Evolutionary conservation across 208 protist species (phyloP).

Genomic region (Leishmania tropica): DNA sequence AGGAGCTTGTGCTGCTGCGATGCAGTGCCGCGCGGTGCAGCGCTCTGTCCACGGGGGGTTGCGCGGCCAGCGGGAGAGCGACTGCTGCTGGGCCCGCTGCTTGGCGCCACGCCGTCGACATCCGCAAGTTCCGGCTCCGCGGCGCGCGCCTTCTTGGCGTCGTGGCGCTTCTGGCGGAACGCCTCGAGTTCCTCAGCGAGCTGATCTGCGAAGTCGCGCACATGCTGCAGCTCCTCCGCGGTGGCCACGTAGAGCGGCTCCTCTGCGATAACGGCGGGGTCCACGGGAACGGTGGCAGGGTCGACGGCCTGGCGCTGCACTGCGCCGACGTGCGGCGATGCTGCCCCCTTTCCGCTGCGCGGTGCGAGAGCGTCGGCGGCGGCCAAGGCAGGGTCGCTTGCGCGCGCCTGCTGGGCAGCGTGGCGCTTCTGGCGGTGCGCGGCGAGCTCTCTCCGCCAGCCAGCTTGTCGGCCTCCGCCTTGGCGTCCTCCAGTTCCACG

Average conservation of each 20-base stretch:
- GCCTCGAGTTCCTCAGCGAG: slow-evolving; percentile 18
- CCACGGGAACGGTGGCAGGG: no score
- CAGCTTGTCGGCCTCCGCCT: no score
- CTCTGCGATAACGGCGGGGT: no score
- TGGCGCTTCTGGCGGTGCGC: slow-evolving; percentile 11
- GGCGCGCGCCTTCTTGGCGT: slow-evolving; percentile 20
- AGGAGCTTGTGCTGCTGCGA: not conserved
- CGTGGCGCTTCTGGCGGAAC: slow-evolving; percentile 32
- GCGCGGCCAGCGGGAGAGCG: slow-evolving; percentile 4
- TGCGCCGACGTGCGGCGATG: no score
- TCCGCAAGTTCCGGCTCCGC: slow-evolving; percentile 13
- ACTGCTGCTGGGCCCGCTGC: not conserved
- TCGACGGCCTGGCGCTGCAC: no score
- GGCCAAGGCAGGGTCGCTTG: slow-evolving; percentile 12
- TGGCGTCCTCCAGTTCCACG: no score
- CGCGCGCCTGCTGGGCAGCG: not conserved
- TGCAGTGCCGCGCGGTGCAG: not conserved
- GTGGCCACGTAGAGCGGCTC: slow-evolving; percentile 13
- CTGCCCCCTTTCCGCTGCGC: not conserved
- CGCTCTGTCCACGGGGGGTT: not conserved
- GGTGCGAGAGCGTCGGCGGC: slow-evolving; percentile 4
- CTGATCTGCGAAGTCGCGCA: slow-evolving; percentile 8
- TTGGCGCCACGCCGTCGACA: slow-evolving; percentile 4
- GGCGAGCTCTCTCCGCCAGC: no score
- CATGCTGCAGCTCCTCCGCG: slow-evolving; percentile 17